Base-by-base conservation (phyloP, 2,329 filamentous ascomycete genomes). In the Penicillium fuscoglaucum region DNA sequence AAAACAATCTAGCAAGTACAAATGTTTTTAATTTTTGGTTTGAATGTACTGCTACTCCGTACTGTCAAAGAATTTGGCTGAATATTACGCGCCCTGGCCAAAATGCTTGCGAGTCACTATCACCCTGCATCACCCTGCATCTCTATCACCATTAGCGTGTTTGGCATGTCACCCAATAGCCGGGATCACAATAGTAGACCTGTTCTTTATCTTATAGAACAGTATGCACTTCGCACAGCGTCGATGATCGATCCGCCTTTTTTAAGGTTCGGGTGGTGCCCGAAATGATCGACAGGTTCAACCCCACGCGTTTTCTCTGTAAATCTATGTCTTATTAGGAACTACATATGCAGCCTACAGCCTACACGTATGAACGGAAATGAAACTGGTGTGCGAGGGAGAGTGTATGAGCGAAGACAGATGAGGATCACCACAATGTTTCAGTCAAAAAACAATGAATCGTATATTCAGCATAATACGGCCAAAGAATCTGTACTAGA, bases 1-100 rank as follows among this genome's bases (percentile, higher is more conserved):
- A 7, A 21, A 39, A 26, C 21, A 24, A 44, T 13, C 6, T 44
- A n/a, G n/a, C 37, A 31, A 41, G 12, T 41, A 31, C 2, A 29
- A 40, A 39, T 19, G 15, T 19, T 28, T 24, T 71, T 83, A 86
- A 12, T 19, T 19, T 39, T 39, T 39, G n/a, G 19, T 41, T 15
- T 21, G 39, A 41, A 40, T 40, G n/a, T 40, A 19, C 17, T 19
- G 17, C 17, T 39, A n/a, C n/a, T 40, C 37, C n/a, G 9, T 40
- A 12, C n/a, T 40, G n/a, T 40, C n/a, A 2, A 10, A 10, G 37
- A 37, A 8, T n/a, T 6, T 39, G 17, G 9, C 17, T 37, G 35
- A n/a, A 37, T 31, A 31, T 31, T 31, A 31, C 29, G 10, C 13
- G 31, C 31, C 31, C 12, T 33, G 31, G 31, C 31, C 31, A 13